Conservation (phyloP, 441 rosid species). For the Geranium incanum region DNA sequence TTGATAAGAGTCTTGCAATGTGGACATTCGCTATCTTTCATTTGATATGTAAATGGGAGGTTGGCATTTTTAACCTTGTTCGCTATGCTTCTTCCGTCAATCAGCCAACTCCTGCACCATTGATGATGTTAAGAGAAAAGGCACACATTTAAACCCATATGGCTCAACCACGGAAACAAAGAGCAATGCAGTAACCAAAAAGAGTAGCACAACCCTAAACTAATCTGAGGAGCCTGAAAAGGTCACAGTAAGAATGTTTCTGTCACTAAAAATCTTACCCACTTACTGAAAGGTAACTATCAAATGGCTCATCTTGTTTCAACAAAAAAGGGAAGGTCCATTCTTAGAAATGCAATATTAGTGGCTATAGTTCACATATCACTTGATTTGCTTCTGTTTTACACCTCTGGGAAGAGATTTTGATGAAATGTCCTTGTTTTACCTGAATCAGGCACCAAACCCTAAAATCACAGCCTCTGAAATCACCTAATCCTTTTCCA, state of each 20-base stretch:
- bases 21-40: slow-evolving; percentile 70
- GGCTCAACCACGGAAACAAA: background rate
- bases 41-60: slow-evolving; percentile 38
- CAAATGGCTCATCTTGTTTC: background rate
- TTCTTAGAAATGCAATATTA: no score
- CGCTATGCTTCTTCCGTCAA: slow-evolving; percentile 63
- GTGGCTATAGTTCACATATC: no score
- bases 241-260: no score
- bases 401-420: no score
- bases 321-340: no score
- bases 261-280: background rate
- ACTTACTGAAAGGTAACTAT: background rate
- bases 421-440: background rate
- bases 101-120: slow-evolving; percentile 66
- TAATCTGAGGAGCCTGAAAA: background rate
- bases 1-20: slow-evolving; percentile 56
- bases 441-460: background rate
- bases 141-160: background rate
- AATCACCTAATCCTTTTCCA: background rate
- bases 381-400: no score
- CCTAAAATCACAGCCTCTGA: background rate
- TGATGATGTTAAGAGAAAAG: background rate
- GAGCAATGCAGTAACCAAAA: background rate
- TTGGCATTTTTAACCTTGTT: slow-evolving; percentile 58
- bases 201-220: background rate